Evolutionary conservation across 2,329 filamentous ascomycete genomes (phyloP).

Genomic region (Colletotrichum limetticola): DNA sequence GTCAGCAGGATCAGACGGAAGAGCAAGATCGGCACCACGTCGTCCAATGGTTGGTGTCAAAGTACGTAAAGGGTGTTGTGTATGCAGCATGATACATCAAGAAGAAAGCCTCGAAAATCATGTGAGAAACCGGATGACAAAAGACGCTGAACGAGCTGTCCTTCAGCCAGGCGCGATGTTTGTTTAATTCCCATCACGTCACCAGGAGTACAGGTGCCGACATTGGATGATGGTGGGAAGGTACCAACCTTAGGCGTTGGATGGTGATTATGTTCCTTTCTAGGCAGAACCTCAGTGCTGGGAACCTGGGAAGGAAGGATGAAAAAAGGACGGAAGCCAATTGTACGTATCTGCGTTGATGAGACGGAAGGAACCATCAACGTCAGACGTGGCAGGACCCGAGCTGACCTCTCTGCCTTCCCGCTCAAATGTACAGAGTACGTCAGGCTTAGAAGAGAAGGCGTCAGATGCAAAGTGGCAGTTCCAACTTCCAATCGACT

Average conservation of each 20-base stretch:
- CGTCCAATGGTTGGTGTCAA: constrained; percentile 1
- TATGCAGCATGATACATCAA: not conserved
- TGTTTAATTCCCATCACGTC: constrained; percentile 21
- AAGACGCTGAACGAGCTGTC: not conserved
- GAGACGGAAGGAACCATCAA: not conserved
- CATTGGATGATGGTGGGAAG: not conserved
- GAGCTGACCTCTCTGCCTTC: not conserved
- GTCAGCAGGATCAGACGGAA: constrained; percentile 5
- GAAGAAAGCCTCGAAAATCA: constrained; percentile 12
- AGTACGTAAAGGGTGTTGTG: constrained; percentile 26
- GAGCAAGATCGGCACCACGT: constrained; percentile 1
- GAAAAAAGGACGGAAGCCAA: not conserved
- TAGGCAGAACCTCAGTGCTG: not conserved
- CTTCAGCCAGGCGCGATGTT: not conserved
- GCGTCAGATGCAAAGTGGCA: not conserved
- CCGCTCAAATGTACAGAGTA: not conserved
- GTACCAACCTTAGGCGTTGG: not conserved
- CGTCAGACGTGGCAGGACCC: constrained; percentile 4
- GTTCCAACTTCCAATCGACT: no score
- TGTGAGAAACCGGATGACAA: not conserved
- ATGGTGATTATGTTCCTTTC: constrained; percentile 10
- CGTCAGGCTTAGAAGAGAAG: constrained; percentile 11
- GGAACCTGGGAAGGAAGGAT: not conserved
- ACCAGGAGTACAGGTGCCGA: constrained; percentile 9
- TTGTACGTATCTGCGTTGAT: not conserved